These are phyloP conservation scores for Kwoniella shivajii DNA, from an alignment of 1,284 basidiomycete genomes.

Conservation along the genomic window DNA sequence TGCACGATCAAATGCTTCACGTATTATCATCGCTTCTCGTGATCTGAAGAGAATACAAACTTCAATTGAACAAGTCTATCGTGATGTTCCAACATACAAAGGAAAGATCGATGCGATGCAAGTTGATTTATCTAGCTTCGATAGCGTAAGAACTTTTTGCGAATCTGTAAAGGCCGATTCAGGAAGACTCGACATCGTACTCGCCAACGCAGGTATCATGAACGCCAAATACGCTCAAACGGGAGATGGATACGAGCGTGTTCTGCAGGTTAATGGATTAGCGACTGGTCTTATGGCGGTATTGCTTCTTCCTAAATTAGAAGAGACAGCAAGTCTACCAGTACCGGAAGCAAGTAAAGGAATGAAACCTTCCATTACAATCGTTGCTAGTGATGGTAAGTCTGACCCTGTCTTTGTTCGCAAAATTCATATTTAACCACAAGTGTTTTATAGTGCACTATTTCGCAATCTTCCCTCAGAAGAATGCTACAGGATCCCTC, in stretches of 20 bases:
- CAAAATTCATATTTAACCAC: no score
- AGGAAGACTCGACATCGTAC: slow-evolving; percentile 8
- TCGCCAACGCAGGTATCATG: slow-evolving; percentile 14
- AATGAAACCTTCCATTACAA: no score
- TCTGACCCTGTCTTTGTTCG: no score
- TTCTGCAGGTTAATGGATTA: slow-evolving; percentile 10
- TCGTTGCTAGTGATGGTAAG: no score
- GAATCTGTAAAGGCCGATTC: background rate
- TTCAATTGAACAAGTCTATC: no score
- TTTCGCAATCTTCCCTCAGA: no score
- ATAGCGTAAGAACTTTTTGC: slow-evolving; percentile 4
- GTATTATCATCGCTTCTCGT: no score
- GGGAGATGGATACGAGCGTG: slow-evolving; percentile 7
- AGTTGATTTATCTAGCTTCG: slow-evolving; percentile 5
- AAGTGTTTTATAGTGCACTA: no score
- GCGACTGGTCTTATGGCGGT: slow-evolving; percentile 12
- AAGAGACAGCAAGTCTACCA: slow-evolving; percentile 5
- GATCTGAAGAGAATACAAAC: no score
- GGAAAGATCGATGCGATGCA: slow-evolving; percentile 1
- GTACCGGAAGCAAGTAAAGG: slow-evolving; percentile 7
- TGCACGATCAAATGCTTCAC: no score
- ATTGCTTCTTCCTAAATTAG: slow-evolving; percentile 12
- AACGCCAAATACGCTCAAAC: background rate
- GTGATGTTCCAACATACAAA: no score
- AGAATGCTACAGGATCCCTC: no score